Base-by-base conservation (phyloP, 1,139 yeast species). In the Blastobotrys capitulatus region DNA sequence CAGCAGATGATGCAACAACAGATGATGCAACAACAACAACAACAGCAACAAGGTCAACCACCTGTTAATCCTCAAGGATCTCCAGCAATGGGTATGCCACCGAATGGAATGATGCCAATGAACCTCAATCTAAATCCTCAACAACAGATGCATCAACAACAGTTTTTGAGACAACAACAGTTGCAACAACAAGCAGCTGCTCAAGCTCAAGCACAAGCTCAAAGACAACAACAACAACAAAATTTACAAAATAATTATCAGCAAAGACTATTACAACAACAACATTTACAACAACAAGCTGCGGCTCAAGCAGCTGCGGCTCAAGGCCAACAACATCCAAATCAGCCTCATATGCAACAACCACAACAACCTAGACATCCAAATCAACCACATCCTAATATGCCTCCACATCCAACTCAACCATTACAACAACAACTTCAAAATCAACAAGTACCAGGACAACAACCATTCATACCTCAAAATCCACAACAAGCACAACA, bases 111-210 rank as follows among this genome's bases (percentile, higher is more conserved):
- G 37, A 34, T 15, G 40, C 40, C 20, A 19, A 42, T 43, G n/a
- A 63, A 60, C 43, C 62, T 63, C 8, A 67, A 36, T 12, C 71
- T 46, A 65, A 63, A 25, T 68, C 72, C 36, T 64, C 66, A 50
- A 58, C 63, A 53, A 59, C 61, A 43, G 63, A 62, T 38, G 22
- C 47, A 29, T 46, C 44, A 46, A 42, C 46, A 19, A 18, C 43
- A 45, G 45, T 53, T 40, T 29, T 46, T 42, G 32, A 45, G 40
- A 18, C 52, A 47, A 38, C 46, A 40, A 37, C 50, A 47, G 19
- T 44, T 38, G 26, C 46, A 19, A 25, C 50, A 47, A 22, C 50
- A 42, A n/a, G 46, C 15, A 42, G 39, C 46, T 15, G 13, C n/a
- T n/a, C n/a, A n/a, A n/a, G n/a, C n/a, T n/a, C n/a, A n/a, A n/a